Percentiles rank a stretch among this genome's conserved stretches.
Evolutionary conservation across 768 basidiomycete species (phyloP).

Genomic region (Agaricus bisporus): DNA sequence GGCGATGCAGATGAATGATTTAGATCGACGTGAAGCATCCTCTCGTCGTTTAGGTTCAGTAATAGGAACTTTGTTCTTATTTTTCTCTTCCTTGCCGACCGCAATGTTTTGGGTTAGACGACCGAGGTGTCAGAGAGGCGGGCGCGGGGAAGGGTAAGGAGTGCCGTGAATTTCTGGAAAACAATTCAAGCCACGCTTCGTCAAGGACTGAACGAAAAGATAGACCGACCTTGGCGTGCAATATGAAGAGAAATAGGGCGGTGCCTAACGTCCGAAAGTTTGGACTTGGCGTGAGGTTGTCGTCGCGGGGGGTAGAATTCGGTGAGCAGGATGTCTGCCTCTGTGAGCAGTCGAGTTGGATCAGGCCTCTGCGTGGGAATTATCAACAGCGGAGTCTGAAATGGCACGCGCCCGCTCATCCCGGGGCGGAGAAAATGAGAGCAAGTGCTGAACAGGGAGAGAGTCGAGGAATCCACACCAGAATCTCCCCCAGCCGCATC

Average conservation of each 20-base stretch:
- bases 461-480: background rate
- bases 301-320: background rate
- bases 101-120: background rate
- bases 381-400: constrained; percentile 19
- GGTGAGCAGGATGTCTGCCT: constrained; percentile 1
- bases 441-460: background rate
- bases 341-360: constrained; percentile 6
- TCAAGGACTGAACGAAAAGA: background rate
- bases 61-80: background rate
- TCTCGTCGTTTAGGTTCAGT: background rate
- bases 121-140: no score
- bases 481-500: constrained; percentile 3
- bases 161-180: background rate
- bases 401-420: constrained; percentile 5
- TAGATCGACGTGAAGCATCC: constrained; percentile 10
- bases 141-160: background rate
- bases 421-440: background rate
- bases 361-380: constrained; percentile 15
- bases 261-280: no score
- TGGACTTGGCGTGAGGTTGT: background rate
- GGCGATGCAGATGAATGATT: constrained; percentile 10
- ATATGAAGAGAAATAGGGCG: background rate
- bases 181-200: background rate
- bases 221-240: background rate
- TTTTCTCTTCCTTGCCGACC: background rate